phyloP scores from a whole-genome alignment of 2,329 filamentous ascomycete genomes.

The Penicillium aurantiogriseum region DNA sequence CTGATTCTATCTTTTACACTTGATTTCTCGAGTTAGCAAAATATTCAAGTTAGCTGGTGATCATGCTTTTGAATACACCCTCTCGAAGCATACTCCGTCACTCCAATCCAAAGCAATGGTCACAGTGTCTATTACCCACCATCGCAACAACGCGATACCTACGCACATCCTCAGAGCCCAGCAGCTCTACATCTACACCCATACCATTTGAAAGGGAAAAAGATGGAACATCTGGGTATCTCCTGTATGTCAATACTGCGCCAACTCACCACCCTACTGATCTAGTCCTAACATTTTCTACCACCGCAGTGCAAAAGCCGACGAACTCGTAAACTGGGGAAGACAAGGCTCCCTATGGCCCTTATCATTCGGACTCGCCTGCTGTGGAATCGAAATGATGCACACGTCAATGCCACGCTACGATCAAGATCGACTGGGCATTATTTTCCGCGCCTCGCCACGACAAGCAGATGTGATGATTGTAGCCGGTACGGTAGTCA shows the following conservation, averaged over 20 bases:
- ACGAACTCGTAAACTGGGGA: slow-evolving; percentile 79
- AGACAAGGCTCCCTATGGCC: slow-evolving; percentile 84
- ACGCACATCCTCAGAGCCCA: background rate
- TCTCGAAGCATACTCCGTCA: background rate
- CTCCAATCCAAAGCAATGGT: background rate
- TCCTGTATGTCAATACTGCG: slow-evolving; percentile 4
- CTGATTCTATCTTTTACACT: background rate
- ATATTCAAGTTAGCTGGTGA: background rate
- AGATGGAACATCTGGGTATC: slow-evolving; percentile 8
- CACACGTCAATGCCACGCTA: slow-evolving; percentile 82
- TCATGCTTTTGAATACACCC: background rate
- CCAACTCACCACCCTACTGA: background rate
- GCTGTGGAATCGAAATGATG: slow-evolving; percentile 93
- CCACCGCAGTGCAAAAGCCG: slow-evolving; percentile 66
- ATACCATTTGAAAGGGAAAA: background rate
- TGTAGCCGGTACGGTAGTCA: slow-evolving; percentile 86
- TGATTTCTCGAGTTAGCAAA: background rate
- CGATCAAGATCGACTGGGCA: slow-evolving; percentile 83
- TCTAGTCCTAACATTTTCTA: background rate
- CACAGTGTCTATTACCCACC: background rate
- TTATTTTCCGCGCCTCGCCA: slow-evolving; percentile 86
- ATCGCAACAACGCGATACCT: background rate
- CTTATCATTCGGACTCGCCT: slow-evolving; percentile 83
- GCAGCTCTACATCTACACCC: background rate
- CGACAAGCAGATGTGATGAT: slow-evolving; percentile 92